phyloP scores from a whole-genome alignment of 257 asterid species.

The Solanum habrochaites region DNA sequence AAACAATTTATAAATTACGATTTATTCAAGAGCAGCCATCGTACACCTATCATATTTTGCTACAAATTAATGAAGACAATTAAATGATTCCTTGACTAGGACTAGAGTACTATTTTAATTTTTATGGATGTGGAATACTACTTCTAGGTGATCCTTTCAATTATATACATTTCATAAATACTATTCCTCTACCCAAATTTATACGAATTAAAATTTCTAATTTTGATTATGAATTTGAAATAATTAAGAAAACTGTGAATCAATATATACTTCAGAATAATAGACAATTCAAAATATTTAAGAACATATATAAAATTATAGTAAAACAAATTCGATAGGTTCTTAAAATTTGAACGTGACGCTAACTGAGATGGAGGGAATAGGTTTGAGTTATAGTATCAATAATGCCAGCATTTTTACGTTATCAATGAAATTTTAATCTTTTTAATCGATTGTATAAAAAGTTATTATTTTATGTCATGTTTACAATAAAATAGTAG shows the following conservation, averaged over 20 bases:
- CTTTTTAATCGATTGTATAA: not conserved
- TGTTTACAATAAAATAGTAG: not conserved
- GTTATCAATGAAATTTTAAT: not conserved
- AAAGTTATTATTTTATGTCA: not conserved
- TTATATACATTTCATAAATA: not conserved
- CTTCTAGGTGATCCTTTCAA: not conserved
- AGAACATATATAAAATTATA: not conserved
- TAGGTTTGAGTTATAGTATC: not conserved
- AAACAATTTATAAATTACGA: not conserved
- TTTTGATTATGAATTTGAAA: not conserved
- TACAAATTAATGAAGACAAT: not conserved
- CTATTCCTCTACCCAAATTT: not conserved
- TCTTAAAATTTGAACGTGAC: not conserved
- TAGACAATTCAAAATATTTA: not conserved
- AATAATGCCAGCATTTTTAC: not conserved
- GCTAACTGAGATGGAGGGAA: not conserved
- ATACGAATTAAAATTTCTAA: not conserved
- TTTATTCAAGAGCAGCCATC: not conserved
- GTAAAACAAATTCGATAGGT: not conserved
- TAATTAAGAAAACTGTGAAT: not conserved
- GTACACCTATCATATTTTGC: not conserved
- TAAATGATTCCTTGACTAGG: not conserved
- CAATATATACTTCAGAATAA: not conserved
- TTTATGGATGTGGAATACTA: not conserved
- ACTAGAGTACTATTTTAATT: not conserved